Percentiles rank a stretch among this genome's conserved stretches.
Conservation (phyloP, 441 rosid species). For the Pelargonium fulgidum region DNA sequence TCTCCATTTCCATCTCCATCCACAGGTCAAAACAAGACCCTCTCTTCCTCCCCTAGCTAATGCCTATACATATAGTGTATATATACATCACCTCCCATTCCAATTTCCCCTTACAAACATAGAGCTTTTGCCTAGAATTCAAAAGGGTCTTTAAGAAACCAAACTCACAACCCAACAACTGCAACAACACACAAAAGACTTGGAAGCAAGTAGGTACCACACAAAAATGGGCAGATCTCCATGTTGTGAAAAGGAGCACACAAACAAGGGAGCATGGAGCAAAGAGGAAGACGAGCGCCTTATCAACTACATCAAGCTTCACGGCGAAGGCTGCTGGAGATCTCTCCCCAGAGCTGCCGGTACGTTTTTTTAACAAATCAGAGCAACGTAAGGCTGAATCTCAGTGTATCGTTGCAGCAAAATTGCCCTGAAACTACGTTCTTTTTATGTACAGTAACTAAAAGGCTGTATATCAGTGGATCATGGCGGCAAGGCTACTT, state of each 20-base stretch:
- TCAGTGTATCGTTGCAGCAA: too few relatives aligned
- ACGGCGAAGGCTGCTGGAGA: constrained; percentile 21
- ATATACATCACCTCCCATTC: neutral
- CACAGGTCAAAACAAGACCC: neutral
- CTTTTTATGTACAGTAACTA: too few relatives aligned
- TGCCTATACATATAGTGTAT: neutral
- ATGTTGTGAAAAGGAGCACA: constrained; percentile 22
- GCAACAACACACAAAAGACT: neutral
- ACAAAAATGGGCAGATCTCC: constrained; percentile 19
- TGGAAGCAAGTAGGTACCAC: neutral
- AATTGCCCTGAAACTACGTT: too few relatives aligned
- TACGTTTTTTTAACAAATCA: neutral
- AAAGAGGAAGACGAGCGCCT: constrained; percentile 22
- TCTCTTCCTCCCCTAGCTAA: too few relatives aligned
- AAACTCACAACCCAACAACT: neutral
- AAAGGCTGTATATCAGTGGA: too few relatives aligned
- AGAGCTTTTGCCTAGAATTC: neutral
- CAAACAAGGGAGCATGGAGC: constrained; percentile 23
- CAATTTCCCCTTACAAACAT: neutral
- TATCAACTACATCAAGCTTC: constrained; percentile 16
- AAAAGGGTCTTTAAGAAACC: neutral
- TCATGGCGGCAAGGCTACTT: too few relatives aligned
- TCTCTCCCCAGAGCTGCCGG: constrained; percentile 21
- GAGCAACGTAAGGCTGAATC: too few relatives aligned
- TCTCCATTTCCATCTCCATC: neutral